Evolutionary conservation across 2,329 filamentous ascomycete species (phyloP).

Genomic region (Byssochlamys sp.): DNA sequence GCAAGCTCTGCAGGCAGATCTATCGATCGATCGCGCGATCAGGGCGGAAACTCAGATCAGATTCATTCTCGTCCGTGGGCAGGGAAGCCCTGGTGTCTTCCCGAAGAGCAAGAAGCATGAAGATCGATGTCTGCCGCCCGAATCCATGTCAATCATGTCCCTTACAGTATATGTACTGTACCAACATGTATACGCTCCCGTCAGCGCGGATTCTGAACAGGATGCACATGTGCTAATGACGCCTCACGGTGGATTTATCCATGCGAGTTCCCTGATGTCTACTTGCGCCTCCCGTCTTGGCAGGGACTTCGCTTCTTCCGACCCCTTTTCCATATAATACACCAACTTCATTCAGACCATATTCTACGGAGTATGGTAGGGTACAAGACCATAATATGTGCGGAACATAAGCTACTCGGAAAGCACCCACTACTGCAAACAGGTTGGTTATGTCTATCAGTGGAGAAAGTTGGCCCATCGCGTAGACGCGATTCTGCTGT

Average conservation of each 20-base stretch:
- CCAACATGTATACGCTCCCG: not conserved
- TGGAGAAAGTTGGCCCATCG: not conserved
- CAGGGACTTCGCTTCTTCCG: not conserved
- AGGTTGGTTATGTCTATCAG: not conserved
- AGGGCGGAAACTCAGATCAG: not conserved
- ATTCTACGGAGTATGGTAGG: too few species aligned
- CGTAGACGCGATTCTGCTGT: not conserved
- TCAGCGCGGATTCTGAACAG: not conserved
- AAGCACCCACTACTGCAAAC: not conserved
- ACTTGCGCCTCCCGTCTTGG: not conserved
- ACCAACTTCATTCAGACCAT: not conserved
- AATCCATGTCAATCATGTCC: not conserved
- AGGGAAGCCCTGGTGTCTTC: not conserved
- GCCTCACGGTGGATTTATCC: not conserved
- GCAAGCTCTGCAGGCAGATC: not conserved
- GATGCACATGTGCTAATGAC: not conserved
- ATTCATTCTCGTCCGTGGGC: not conserved
- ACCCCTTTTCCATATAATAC: not conserved
- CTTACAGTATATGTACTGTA: not conserved
- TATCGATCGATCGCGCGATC: not conserved
- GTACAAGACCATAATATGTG: not conserved
- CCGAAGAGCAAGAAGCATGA: not conserved
- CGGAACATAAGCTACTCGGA: not conserved
- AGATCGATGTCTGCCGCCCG: not conserved
- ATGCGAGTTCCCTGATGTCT: not conserved